Evolutionary conservation across 441 rosid species (phyloP).

Genomic region (Kokia cookei): DNA sequence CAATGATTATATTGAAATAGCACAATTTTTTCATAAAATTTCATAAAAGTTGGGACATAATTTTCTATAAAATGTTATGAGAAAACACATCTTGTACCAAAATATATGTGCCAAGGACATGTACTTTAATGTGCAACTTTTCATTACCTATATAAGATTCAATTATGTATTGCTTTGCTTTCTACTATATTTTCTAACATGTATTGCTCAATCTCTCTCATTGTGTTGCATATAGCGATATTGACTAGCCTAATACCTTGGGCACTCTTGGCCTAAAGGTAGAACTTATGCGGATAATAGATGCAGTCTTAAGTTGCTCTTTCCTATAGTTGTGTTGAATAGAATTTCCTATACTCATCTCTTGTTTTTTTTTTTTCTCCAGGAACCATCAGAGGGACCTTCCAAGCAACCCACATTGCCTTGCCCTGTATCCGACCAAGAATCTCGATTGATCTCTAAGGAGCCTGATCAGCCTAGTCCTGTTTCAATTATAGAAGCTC

Average conservation of each 20-base stretch:
- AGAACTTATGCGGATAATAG: background rate
- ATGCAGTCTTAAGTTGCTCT: background rate
- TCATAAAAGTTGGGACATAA: no score
- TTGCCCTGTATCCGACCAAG: constrained; percentile 39
- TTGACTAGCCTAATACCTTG: background rate
- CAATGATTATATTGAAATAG: no score
- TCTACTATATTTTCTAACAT: no score
- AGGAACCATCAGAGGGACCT: constrained; percentile 43
- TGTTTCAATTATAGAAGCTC: constrained; percentile 82
- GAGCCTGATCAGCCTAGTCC: constrained; percentile 98
- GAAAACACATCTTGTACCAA: no score
- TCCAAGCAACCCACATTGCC: constrained; percentile 26
- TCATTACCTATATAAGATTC: no score
- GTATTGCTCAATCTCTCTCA: background rate
- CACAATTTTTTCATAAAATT: no score
- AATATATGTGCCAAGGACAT: no score
- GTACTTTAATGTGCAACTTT: no score
- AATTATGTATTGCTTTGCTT: no score
- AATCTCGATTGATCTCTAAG: constrained; percentile 54
- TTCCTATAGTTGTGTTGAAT: background rate
- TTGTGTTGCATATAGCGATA: background rate
- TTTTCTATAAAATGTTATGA: no score
- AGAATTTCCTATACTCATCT: background rate
- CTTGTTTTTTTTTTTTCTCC: constrained; percentile 14
- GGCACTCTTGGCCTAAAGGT: background rate